These are phyloP conservation scores for Lycium barbarum DNA, from an alignment of 257 asterid species.

Conservation along the genomic window DNA sequence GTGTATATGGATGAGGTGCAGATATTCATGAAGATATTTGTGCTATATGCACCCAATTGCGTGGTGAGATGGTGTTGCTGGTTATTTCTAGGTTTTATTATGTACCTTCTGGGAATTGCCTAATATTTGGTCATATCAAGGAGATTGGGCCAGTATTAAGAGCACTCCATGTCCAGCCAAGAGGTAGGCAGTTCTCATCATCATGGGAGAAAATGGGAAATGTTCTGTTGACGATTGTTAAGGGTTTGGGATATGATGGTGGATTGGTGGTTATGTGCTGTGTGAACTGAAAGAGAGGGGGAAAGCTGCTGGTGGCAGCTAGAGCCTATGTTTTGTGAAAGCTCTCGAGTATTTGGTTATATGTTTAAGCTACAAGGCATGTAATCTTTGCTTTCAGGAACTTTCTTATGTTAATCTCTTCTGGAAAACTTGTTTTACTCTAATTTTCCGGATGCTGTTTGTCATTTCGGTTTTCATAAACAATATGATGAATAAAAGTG, in stretches of 20 bases:
- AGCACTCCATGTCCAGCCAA: neutral
- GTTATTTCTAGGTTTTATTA: slow-evolving; percentile 6
- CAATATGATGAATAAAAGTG: neutral
- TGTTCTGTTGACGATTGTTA: neutral
- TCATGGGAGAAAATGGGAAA: neutral
- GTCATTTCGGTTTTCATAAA: neutral
- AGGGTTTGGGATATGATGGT: neutral
- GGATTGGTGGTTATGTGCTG: neutral
- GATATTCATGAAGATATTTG: neutral
- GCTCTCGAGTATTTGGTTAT: neutral
- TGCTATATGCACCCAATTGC: neutral
- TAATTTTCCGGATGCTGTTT: neutral
- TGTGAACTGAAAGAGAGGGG: neutral
- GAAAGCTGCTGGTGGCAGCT: neutral
- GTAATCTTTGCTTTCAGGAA: neutral
- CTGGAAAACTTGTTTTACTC: neutral
- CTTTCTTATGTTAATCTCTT: neutral
- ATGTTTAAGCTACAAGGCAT: neutral
- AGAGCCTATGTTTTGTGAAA: neutral
- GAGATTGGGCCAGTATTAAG: neutral
- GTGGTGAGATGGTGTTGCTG: neutral
- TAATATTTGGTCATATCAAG: neutral
- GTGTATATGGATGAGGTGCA: neutral
- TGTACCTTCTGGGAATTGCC: neutral
- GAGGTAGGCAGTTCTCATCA: neutral